Conservation (phyloP, 495 filamentous ascomycete genomes). For the Penicillium cinerascens region DNA sequence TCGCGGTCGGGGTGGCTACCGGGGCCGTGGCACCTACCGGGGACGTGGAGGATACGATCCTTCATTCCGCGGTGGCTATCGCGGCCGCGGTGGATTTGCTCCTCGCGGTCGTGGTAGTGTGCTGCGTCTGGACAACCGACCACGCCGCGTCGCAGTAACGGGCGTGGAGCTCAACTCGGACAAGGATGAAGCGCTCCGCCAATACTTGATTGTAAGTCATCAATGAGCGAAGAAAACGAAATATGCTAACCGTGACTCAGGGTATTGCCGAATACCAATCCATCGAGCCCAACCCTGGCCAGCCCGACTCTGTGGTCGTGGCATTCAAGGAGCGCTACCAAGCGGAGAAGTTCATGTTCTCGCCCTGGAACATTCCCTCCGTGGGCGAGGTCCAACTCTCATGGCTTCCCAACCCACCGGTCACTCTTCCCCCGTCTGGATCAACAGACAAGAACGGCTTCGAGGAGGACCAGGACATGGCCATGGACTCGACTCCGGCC, state of each 20-base stretch:
- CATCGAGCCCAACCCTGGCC: conserved; percentile 61
- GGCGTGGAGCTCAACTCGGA: conserved; percentile 65
- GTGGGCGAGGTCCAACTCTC: conserved; percentile 72
- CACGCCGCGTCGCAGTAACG: conserved; percentile 69
- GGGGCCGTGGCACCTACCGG: conserved; percentile 47
- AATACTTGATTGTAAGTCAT: conserved; percentile 76
- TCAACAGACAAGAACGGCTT: conserved; percentile 27
- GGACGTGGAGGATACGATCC: conserved; percentile 41
- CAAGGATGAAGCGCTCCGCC: conserved; percentile 78
- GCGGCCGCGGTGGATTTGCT: conserved; percentile 53
- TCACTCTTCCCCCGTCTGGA: conserved; percentile 14
- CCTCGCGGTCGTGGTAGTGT: conserved; percentile 51
- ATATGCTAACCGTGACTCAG: conserved; percentile 39
- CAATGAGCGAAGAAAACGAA: conserved; percentile 19
- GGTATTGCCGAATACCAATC: conserved; percentile 78
- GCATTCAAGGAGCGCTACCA: conserved; percentile 86
- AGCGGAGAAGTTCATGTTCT: conserved; percentile 80
- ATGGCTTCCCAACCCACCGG: conserved; percentile 60
- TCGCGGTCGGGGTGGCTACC: conserved; percentile 30
- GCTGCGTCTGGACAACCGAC: conserved; percentile 82
- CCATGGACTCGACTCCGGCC: conserved; percentile 33
- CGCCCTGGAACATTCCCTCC: conserved; percentile 62
- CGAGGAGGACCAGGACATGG: conserved; percentile 35
- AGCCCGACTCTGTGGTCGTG: conserved; percentile 58
- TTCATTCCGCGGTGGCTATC: conserved; percentile 47